Base-by-base conservation (phyloP, 169 alveolate genomes). In the Hammondia hammondi region DNA sequence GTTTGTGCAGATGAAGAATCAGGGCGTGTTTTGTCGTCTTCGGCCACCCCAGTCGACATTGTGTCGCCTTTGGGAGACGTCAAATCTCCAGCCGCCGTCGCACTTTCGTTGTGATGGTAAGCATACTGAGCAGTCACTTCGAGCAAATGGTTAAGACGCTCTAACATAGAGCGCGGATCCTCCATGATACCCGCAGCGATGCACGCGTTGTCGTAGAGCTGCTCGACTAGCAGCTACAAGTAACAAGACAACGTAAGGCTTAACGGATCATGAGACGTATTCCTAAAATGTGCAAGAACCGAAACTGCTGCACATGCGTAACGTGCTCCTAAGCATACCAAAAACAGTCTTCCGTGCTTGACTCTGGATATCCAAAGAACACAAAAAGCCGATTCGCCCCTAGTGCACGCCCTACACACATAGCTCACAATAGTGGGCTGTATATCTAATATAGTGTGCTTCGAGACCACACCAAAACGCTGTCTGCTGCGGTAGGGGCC, bases 101-200 rank as follows among this genome's bases (percentile, higher is more conserved):
- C 88, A 39, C 82, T 94, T 43, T 92, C 91, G 57, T 94, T 95
- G 91, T 94, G 93, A 87, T 97, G 97, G 94, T 96, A 96, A 32
- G 98, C 98, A 87, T 95, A 97, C 43, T 97, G 97, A 39, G 97
- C 98, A 12, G 98, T 97, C 27, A 95, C 94, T 45, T 95, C 82
- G 35, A 97, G 96, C 88, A 97, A 94, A 93, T 97, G 96, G 96
- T 98, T 97, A 81, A 98, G 96, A 57, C 98, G 93, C 32, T 96
- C 96, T 94, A 98, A 96, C 96, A 98, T 96, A 32, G 97, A 94
- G n/a, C 98, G 96, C 19, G 99, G 99, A 77, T 98, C 99, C 85
- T 98, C 99, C 93, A 98, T 97, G 70, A 97, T 97, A 46, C 99
- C 99, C 19, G 99, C 99, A 10, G 99, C 99, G 70, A 98, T 97